phyloP scores from a whole-genome alignment of 306 rosid genomes.

The Cajanus cajan region DNA sequence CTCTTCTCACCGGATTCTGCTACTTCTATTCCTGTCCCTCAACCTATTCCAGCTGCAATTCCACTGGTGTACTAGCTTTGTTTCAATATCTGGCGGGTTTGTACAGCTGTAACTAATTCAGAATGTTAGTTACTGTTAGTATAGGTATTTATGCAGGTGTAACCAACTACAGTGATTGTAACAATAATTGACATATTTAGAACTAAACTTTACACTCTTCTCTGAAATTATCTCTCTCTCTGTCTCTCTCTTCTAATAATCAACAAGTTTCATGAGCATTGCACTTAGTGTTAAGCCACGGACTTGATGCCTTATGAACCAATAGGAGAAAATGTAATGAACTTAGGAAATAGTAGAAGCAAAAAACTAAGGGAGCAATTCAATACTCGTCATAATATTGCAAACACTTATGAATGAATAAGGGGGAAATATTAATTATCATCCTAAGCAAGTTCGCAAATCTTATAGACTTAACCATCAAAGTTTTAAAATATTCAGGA shows the following conservation, averaged over 20 bases:
- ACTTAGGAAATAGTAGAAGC: neutral
- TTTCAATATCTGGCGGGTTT: neutral
- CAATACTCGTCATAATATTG: conserved; percentile 3
- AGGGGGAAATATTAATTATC: neutral
- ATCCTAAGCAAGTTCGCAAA: neutral
- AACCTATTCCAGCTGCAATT: neutral
- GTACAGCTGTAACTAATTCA: neutral
- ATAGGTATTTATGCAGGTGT: neutral
- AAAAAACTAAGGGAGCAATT: conserved; percentile 6
- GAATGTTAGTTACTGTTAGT: neutral
- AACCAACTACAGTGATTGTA: neutral
- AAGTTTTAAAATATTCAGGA: conserved; percentile 11
- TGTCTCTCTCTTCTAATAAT: neutral
- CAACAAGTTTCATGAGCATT: conserved; percentile 1
- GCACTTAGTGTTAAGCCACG: neutral
- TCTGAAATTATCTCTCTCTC: neutral
- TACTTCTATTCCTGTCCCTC: neutral
- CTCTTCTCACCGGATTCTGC: neutral
- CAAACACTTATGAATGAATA: neutral
- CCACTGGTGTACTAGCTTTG: neutral
- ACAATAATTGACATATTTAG: neutral
- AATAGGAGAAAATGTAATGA: neutral
- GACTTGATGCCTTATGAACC: neutral
- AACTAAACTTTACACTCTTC: neutral
- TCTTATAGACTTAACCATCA: neutral